Evolutionary conservation across 345 rosid genomes (phyloP).

Genomic region (Rhodamnia rubescens): DNA sequence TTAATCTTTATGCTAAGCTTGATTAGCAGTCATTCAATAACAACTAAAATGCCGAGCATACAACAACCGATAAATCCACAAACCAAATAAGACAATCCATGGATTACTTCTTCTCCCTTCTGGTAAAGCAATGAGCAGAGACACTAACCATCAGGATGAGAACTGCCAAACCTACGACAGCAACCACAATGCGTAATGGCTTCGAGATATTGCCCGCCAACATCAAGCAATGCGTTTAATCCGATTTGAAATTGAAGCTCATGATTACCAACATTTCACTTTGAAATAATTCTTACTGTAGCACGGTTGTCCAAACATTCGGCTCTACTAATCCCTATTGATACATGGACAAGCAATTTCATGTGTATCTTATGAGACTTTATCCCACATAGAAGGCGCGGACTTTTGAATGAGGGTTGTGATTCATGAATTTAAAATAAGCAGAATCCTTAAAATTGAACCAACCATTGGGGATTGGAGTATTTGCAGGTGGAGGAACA

Average conservation of each 20-base stretch:
- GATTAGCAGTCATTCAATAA: too few species aligned
- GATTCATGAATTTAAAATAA: background rate
- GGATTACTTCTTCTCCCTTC: background rate
- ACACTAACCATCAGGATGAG: background rate
- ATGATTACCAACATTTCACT: background rate
- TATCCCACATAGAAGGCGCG: background rate
- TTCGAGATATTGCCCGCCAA: background rate
- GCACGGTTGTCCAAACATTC: too few species aligned
- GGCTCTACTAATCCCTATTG: too few species aligned
- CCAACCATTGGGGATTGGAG: background rate
- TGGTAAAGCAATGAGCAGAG: background rate
- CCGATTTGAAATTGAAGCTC: background rate
- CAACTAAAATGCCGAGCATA: background rate
- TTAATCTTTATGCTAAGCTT: too few species aligned
- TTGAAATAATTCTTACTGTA: too few species aligned
- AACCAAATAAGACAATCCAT: background rate
- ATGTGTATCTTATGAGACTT: too few species aligned
- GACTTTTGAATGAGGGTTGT: background rate
- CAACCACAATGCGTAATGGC: background rate
- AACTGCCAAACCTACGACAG: background rate
- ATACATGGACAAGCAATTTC: too few species aligned
- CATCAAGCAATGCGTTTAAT: background rate
- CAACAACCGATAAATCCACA: background rate
- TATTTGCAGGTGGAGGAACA: background rate
- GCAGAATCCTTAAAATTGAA: background rate